These are phyloP conservation scores for Penicillium lagena DNA, from an alignment of 495 filamentous ascomycete species.

Conservation along the genomic window DNA sequence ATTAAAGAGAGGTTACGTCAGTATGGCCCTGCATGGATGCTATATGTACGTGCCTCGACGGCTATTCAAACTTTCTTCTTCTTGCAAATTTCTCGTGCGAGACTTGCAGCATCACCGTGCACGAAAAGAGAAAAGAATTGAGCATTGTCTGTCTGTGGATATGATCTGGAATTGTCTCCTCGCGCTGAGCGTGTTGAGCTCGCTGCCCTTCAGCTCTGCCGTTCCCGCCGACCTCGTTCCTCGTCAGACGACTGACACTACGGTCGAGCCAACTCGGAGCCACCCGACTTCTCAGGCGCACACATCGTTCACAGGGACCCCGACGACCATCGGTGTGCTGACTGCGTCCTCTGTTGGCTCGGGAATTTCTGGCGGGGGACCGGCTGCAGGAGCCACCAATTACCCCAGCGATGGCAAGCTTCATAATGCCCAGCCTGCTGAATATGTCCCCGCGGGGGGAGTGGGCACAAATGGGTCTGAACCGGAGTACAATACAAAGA, in stretches of 20 bases:
- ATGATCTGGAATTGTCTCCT: constrained; percentile 8
- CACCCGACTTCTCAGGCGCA: constrained; percentile 27
- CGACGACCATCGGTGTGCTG: constrained; percentile 53
- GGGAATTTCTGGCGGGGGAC: constrained; percentile 39
- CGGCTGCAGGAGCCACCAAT: constrained; percentile 42
- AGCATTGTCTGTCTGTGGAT: neutral
- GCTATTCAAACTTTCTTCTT: no score
- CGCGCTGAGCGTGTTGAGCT: constrained; percentile 10
- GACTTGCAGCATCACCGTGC: no score
- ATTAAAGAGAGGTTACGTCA: no score
- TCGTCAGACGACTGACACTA: constrained; percentile 1
- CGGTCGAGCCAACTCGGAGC: constrained; percentile 14
- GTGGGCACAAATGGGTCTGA: constrained; percentile 69
- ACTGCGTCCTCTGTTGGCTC: constrained; percentile 42
- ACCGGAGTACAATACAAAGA: constrained; percentile 65
- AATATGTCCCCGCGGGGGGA: constrained; percentile 70
- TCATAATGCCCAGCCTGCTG: constrained; percentile 56
- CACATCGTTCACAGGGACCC: constrained; percentile 51
- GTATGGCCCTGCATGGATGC: no score
- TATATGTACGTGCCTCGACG: neutral
- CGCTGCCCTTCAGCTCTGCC: constrained; percentile 5
- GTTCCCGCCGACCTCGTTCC: neutral
- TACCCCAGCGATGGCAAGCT: constrained; percentile 71
- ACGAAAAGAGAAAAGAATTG: neutral
- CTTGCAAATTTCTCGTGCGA: no score